These are phyloP conservation scores for Pascua guehoae DNA, from an alignment of 1,284 basidiomycete species.

Conservation along the genomic window DNA sequence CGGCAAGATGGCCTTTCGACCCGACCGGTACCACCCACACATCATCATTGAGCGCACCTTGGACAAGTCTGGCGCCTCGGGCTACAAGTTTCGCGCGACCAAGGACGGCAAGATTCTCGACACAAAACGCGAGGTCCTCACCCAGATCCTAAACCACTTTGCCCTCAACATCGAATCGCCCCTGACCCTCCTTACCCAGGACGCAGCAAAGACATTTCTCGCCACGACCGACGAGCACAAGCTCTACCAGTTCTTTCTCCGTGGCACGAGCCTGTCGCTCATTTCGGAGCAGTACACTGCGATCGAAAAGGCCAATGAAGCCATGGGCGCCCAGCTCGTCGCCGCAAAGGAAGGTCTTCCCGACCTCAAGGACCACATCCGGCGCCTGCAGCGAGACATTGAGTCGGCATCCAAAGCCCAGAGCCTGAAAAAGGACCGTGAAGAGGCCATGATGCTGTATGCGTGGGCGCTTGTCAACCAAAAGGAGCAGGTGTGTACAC, in stretches of 20 bases:
- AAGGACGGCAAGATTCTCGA: constrained; percentile 66
- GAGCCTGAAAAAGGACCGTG: constrained; percentile 61
- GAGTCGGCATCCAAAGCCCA: constrained; percentile 59
- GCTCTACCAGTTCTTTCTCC: constrained; percentile 95
- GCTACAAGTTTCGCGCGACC: constrained; percentile 76
- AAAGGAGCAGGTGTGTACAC: constrained; percentile 58
- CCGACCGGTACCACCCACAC: constrained; percentile 72
- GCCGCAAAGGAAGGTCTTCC: constrained; percentile 9
- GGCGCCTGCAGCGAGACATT: constrained; percentile 52
- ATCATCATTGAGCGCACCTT: constrained; percentile 84
- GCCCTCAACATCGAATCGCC: constrained; percentile 92
- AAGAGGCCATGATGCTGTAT: constrained; percentile 54
- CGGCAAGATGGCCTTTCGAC: constrained; percentile 82
- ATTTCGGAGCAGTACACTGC: constrained; percentile 81
- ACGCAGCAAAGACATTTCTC: constrained; percentile 78
- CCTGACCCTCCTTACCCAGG: constrained; percentile 90
- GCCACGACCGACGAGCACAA: constrained; percentile 76
- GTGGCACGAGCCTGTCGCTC: constrained; percentile 86
- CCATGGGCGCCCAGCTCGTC: constrained; percentile 21
- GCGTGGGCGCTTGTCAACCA: constrained; percentile 82
- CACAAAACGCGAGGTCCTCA: constrained; percentile 78
- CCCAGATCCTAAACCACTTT: constrained; percentile 86
- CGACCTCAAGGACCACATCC: constrained; percentile 53
- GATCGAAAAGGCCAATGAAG: constrained; percentile 40
- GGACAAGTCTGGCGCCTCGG: constrained; percentile 66